Conservation (phyloP, 148 eudicot genomes). For the Camellia granthamiana region DNA sequence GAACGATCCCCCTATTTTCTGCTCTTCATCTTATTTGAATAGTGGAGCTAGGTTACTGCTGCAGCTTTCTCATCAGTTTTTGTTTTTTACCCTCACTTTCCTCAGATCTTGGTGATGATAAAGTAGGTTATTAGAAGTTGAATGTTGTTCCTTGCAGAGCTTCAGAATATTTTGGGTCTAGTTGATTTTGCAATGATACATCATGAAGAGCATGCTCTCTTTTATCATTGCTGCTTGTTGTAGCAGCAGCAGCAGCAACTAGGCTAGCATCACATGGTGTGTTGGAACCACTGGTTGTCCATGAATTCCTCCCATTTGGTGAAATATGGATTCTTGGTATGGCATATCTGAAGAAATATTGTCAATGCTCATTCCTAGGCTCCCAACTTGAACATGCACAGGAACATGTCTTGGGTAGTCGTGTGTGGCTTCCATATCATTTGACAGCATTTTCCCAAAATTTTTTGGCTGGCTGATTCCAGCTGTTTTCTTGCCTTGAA, state of each 20-base stretch:
- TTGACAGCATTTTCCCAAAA: conserved; percentile 27
- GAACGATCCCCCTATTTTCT: conserved; percentile 82
- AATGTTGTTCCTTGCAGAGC: conserved; percentile 44
- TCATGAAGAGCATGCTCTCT: conserved; percentile 40
- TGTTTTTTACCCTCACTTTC: conserved; percentile 38
- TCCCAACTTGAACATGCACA: conserved; percentile 81
- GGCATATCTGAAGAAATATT: conserved; percentile 46
- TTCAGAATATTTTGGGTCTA: conserved; percentile 43
- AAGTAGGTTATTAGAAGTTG: conserved; percentile 39
- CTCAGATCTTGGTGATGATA: conserved; percentile 53
- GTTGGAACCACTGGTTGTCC: conserved; percentile 72
- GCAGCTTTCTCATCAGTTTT: conserved; percentile 35
- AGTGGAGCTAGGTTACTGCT: conserved; percentile 35
- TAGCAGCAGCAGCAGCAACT: neutral
- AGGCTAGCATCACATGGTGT: conserved; percentile 59
- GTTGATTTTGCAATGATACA: conserved; percentile 42
- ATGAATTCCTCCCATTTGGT: conserved; percentile 43
- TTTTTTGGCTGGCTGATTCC: conserved; percentile 27
- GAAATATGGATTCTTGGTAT: conserved; percentile 47
- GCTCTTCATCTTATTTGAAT: conserved; percentile 45
- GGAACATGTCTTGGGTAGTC: conserved; percentile 72
- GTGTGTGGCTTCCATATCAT: conserved; percentile 43
- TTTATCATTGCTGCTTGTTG: conserved; percentile 27
- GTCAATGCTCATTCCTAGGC: conserved; percentile 37
- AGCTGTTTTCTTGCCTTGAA: conserved; percentile 18